Evolutionary conservation across 2,329 filamentous ascomycete species (phyloP).

Genomic region (Venturiaceae sp.): DNA sequence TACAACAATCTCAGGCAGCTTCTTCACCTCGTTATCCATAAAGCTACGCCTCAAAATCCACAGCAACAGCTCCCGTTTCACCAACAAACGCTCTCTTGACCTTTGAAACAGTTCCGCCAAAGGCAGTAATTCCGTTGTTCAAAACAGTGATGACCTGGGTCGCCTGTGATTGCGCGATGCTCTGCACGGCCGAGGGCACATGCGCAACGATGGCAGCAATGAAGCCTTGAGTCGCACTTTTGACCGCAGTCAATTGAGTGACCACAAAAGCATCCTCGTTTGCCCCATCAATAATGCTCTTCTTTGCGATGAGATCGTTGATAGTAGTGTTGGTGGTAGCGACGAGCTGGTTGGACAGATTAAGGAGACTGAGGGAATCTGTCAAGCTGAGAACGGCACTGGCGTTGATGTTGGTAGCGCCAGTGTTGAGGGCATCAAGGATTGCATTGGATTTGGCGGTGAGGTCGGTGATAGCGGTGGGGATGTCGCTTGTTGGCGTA

Average conservation of each 20-base stretch:
- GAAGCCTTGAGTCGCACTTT: neutral
- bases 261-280: neutral
- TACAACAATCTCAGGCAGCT: too few relatives aligned
- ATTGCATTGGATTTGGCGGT: constrained; percentile 22
- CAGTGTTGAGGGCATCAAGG: constrained; percentile 12
- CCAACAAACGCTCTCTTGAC: neutral
- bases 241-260: neutral
- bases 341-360: neutral
- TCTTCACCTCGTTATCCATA: too few relatives aligned
- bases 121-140: neutral
- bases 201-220: neutral
- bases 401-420: neutral
- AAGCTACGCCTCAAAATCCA: neutral
- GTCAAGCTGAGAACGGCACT: neutral
- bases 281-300: neutral
- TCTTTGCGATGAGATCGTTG: neutral
- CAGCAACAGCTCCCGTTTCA: neutral
- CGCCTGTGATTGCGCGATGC: neutral
- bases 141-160: neutral
- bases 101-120: neutral
- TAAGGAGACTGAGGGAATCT: neutral
- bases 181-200: neutral
- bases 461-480: constrained; percentile 19
- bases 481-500: neutral
- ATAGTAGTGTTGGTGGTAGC: neutral